A percentile compares a stretch with the other conserved stretches of the same genome.
These are phyloP conservation scores for Fusarium cicatricum DNA, from an alignment of 2,329 filamentous ascomycete species.

Conservation along the genomic window DNA sequence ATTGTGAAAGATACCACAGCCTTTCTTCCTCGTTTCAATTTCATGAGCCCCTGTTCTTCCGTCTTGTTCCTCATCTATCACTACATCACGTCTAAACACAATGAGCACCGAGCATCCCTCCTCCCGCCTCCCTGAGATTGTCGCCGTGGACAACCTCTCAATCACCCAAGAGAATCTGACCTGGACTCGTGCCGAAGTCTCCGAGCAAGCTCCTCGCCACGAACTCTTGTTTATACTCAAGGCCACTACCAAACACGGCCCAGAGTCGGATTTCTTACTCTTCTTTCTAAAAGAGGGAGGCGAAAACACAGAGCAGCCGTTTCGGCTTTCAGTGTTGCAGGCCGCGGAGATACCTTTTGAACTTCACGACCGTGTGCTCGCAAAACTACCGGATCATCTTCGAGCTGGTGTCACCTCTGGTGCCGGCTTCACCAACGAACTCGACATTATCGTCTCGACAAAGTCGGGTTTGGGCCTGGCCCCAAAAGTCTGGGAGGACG, in stretches of 20 bases:
- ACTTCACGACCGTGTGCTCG: slow-evolving; percentile 49
- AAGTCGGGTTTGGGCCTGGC: slow-evolving; percentile 70
- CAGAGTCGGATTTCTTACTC: slow-evolving; percentile 40
- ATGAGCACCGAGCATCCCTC: slow-evolving; percentile 17
- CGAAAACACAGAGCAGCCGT: slow-evolving; percentile 39
- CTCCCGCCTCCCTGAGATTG: not conserved
- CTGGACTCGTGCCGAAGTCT: slow-evolving; percentile 37
- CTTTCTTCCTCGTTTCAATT: not conserved
- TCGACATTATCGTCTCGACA: slow-evolving; percentile 75
- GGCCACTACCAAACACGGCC: not conserved
- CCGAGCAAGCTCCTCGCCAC: slow-evolving; percentile 30
- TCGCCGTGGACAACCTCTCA: slow-evolving; percentile 29
- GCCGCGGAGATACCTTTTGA: slow-evolving; percentile 47
- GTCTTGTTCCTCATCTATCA: not conserved
- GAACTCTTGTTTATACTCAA: slow-evolving; percentile 44
- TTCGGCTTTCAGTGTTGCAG: slow-evolving; percentile 42
- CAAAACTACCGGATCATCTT: slow-evolving; percentile 51
- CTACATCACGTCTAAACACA: not conserved
- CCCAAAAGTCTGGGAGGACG: slow-evolving; percentile 60
- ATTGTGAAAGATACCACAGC: slow-evolving; percentile 25
- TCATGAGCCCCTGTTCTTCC: not conserved
- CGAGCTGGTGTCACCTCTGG: slow-evolving; percentile 29
- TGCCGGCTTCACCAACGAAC: slow-evolving; percentile 33
- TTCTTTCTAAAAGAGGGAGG: slow-evolving; percentile 51
- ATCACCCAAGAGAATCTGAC: slow-evolving; percentile 38